These are phyloP conservation scores for Solanum hybrid DNA, from an alignment of 305 asterid genomes.

Conservation along the genomic window DNA sequence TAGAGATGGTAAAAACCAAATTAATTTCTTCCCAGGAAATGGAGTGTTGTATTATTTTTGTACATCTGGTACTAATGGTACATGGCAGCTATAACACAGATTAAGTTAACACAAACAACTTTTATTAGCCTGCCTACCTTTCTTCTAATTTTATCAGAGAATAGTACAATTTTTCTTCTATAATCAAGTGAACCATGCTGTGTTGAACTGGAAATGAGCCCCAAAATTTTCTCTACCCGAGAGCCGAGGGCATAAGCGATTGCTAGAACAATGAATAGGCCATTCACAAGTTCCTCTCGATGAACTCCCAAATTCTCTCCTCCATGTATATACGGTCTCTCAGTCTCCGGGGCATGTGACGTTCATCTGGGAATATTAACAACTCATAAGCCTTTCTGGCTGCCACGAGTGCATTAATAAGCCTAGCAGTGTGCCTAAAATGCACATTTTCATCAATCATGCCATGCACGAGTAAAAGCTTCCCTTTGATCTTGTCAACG, in stretches of 20 bases:
- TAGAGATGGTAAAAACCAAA: neutral
- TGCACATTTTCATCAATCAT: constrained; percentile 96
- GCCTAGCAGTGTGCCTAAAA: constrained; percentile 90
- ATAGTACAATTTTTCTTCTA: neutral
- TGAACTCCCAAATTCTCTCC: constrained; percentile 84
- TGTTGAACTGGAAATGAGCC: neutral
- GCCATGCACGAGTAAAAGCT: constrained; percentile 76
- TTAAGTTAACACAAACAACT: neutral
- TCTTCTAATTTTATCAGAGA: neutral
- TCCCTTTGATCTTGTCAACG: constrained; percentile 50
- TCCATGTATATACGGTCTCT: constrained; percentile 80
- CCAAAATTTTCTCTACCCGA: constrained; percentile 5
- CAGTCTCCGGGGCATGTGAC: constrained; percentile 74
- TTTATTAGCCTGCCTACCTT: neutral
- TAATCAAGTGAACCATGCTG: neutral
- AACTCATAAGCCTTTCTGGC: constrained; percentile 61
- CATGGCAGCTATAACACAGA: constrained; percentile 2
- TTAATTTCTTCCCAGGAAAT: neutral
- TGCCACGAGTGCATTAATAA: constrained; percentile 62
- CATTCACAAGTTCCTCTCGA: constrained; percentile 54
- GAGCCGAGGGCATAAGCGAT: neutral
- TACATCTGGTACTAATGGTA: neutral
- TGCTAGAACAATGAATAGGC: neutral
- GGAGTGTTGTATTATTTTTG: neutral
- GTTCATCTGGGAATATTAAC: constrained; percentile 81